Conservation (phyloP, 225 moss, liverwort and hornwort species). For the Asterella californica region DNA sequence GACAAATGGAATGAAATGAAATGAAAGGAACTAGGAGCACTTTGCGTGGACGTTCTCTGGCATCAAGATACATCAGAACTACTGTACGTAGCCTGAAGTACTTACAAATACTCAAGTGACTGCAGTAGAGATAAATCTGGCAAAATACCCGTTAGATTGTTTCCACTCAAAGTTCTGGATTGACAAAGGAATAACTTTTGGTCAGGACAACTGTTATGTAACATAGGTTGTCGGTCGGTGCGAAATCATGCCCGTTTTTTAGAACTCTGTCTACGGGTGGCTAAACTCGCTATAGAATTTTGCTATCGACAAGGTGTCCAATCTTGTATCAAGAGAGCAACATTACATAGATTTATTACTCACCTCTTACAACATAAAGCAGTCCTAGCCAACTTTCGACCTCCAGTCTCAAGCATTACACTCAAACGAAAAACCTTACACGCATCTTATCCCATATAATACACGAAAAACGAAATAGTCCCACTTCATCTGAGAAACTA, state of each 20-base stretch:
- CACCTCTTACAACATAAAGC: too few species aligned
- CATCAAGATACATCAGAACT: neutral
- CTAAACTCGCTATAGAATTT: too few species aligned
- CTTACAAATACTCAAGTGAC: conserved; percentile 26
- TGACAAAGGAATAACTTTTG: neutral
- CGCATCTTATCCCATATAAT: neutral
- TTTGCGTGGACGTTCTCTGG: neutral
- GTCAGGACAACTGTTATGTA: neutral
- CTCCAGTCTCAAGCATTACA: neutral
- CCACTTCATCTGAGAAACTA: too few species aligned
- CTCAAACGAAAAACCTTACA: neutral
- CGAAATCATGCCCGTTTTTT: too few species aligned
- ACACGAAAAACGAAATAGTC: too few species aligned
- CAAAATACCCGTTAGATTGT: conserved; percentile 15
- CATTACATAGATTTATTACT: too few species aligned
- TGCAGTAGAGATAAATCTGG: conserved; percentile 17
- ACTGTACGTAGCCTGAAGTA: neutral
- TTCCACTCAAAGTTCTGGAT: conserved; percentile 7
- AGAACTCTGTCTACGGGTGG: too few species aligned
- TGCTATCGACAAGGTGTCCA: too few species aligned
- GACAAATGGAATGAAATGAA: neutral
- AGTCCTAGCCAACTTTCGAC: neutral
- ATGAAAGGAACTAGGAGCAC: neutral
- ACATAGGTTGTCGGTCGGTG: too few species aligned
- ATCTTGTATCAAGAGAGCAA: too few species aligned